Conservation (phyloP, 345 rosid genomes). For the Jatropha curcas region DNA sequence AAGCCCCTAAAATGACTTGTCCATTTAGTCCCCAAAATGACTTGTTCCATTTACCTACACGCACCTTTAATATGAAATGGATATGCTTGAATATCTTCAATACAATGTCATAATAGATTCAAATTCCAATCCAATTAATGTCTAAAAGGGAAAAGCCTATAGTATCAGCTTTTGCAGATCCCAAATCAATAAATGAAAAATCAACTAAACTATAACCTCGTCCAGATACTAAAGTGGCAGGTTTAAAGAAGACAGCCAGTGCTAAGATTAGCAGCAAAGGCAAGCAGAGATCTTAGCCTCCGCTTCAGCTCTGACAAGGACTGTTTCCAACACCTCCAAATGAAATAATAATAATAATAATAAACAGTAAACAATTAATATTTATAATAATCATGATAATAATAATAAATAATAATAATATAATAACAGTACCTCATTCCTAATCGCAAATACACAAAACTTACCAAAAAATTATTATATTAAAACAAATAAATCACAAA, state of each 20-base stretch:
- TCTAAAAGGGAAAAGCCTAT: neutral
- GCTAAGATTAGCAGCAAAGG: slow-evolving; percentile 92
- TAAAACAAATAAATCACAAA: too few species aligned
- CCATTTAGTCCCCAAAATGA: too few species aligned
- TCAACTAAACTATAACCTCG: slow-evolving; percentile 55
- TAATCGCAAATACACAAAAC: too few species aligned
- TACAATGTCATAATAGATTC: neutral
- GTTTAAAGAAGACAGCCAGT: slow-evolving; percentile 90
- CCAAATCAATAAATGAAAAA: neutral
- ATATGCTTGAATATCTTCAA: neutral
- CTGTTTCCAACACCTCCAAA: slow-evolving; percentile 98
- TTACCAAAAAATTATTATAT: too few species aligned
- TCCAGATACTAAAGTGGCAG: slow-evolving; percentile 96
- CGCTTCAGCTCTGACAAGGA: slow-evolving; percentile 89
- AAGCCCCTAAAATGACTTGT: neutral
- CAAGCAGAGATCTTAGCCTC: slow-evolving; percentile 96
- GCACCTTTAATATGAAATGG: neutral
- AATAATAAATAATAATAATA: too few species aligned
- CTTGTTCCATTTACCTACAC: neutral
- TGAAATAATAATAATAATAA: too few species aligned
- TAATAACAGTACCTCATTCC: too few species aligned
- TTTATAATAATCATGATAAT: too few species aligned
- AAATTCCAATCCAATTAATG: neutral
- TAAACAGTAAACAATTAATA: too few species aligned
- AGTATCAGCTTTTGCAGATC: neutral